phyloP scores from a whole-genome alignment of 192 early-diverging fungal genomes.

The Allomyces macrogynus region DNA sequence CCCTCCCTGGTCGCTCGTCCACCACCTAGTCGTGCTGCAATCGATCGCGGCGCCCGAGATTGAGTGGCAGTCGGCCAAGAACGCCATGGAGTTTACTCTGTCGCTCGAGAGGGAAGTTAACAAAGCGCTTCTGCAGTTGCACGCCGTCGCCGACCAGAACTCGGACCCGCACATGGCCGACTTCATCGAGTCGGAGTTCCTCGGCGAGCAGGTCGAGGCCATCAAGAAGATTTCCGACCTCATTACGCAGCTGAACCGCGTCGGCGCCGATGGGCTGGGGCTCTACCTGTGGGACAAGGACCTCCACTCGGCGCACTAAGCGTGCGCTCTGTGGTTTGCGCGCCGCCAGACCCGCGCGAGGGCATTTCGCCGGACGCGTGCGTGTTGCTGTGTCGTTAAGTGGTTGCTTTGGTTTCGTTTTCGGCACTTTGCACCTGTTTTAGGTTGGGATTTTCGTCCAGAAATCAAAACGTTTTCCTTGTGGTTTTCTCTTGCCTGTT shows the following conservation, averaged over 20 bases:
- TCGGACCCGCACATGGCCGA: slow-evolving; percentile 33
- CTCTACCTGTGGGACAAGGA: slow-evolving; percentile 36
- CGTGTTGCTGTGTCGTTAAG: too few species aligned
- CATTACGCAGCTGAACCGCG: slow-evolving; percentile 31
- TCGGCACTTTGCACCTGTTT: too few species aligned
- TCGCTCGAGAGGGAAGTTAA: slow-evolving; percentile 42
- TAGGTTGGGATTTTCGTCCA: too few species aligned
- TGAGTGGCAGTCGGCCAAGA: slow-evolving; percentile 33
- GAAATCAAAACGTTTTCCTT: too few species aligned
- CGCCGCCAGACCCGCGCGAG: too few species aligned
- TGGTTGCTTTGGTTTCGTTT: too few species aligned
- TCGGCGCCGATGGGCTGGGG: slow-evolving; percentile 24
- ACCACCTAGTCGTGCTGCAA: background rate
- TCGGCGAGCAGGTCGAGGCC: slow-evolving; percentile 30
- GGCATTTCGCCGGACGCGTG: too few species aligned
- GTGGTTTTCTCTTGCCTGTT: too few species aligned
- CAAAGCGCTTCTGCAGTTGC: slow-evolving; percentile 29
- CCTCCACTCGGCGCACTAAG: slow-evolving; percentile 4
- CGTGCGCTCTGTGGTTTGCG: too few species aligned
- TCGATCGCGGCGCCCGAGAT: slow-evolving; percentile 6
- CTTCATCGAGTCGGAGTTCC: slow-evolving; percentile 24
- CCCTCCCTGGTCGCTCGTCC: too few species aligned
- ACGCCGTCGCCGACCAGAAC: slow-evolving; percentile 25
- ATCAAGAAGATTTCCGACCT: slow-evolving; percentile 31
- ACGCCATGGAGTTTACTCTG: slow-evolving; percentile 32